Evolutionary conservation across 108 stramenopile species (phyloP), one percentile per base, ranked within the genome.

Genomic region (Cyclotella choctawhatcheeana): DNA sequence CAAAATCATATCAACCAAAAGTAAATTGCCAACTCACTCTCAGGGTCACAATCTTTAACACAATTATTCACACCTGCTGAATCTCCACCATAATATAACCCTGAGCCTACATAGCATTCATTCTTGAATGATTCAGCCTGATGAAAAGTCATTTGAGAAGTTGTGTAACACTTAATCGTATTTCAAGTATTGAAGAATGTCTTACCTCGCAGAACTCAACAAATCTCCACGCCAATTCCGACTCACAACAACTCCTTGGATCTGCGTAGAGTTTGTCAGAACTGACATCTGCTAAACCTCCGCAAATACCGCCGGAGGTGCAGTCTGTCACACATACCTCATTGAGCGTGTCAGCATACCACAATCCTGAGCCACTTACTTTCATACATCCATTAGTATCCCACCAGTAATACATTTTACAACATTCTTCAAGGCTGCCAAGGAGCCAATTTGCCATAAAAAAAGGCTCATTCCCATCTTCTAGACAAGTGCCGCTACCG

Each of bases 1-100:
- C n/a, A n/a, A n/a, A n/a, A n/a, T n/a, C n/a, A n/a, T n/a, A n/a
- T n/a, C n/a, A n/a, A n/a, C n/a, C n/a, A n/a, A n/a, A n/a, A n/a
- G n/a, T n/a, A n/a, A n/a, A n/a, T n/a, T n/a, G n/a, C n/a, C n/a
- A n/a, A 61, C 60, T 61, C 43, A 61, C 60, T 40, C 21, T 35
- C 37, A 21, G 60, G 60, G 45, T 48, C 45, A 30, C 64, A 64
- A 33, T 64, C 45, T 30, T 27, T 27, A 13, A 27, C 64, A 48
- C 64, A 64, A 30, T 30, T 12, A 29, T 64, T 29, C 8, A 14
- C 30, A 27, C 47, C 44, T 16, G 26, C 64, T 30, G 21, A 30
- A 30, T 64, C 64, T 30, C 64, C 64, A 48, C 45, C 45, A 33
- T 64, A 64, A 30, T 47, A 64, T 8, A 48, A 26, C n/a, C 64